A percentile compares a stretch with the other conserved stretches of the same genome.
phyloP scores from a whole-genome alignment of 1,139 yeast species.

The Kodamaea sp. region DNA sequence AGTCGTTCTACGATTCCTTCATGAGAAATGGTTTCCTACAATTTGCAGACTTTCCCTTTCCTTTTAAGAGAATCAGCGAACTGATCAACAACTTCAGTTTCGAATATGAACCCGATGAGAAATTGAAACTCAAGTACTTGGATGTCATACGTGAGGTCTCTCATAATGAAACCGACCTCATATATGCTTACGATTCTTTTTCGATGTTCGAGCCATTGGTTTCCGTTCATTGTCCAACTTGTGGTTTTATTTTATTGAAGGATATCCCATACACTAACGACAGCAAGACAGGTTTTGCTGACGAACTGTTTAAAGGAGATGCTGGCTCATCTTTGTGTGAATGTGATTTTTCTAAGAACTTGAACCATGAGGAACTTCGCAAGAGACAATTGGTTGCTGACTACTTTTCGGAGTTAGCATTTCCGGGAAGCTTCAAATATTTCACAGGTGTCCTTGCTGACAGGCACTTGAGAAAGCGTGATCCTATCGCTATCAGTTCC shows the following conservation, averaged over 20 bases:
- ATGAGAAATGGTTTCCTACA: constrained; percentile 22
- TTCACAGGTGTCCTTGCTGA: constrained; percentile 13
- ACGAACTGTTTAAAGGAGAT: constrained; percentile 15
- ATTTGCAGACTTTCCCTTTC: constrained; percentile 29
- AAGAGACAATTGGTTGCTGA: constrained; percentile 27
- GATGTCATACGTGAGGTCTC: constrained; percentile 7
- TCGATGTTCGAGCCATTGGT: constrained; percentile 9
- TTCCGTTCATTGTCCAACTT: constrained; percentile 22
- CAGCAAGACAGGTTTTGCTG: constrained; percentile 24
- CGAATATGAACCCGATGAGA: constrained; percentile 18
- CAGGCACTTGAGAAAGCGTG: constrained; percentile 3
- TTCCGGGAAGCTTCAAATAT: constrained; percentile 17
- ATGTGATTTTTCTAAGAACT: constrained; percentile 5
- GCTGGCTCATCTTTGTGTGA: constrained; percentile 5
- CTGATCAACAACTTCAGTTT: constrained; percentile 24
- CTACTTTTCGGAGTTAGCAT: constrained; percentile 6
- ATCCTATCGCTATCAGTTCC: constrained; percentile 6
- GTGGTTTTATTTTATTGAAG: constrained; percentile 12
- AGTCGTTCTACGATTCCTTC: constrained; percentile 29
- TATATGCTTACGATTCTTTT: constrained; percentile 3
- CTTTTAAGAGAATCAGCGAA: constrained; percentile 22
- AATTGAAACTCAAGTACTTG: constrained; percentile 5
- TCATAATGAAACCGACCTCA: constrained; percentile 1
- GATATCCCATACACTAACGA: constrained; percentile 18
- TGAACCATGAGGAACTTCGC: constrained; percentile 22